These are phyloP conservation scores for Tylopilus balloui DNA, from an alignment of 768 basidiomycete species.

Conservation along the genomic window DNA sequence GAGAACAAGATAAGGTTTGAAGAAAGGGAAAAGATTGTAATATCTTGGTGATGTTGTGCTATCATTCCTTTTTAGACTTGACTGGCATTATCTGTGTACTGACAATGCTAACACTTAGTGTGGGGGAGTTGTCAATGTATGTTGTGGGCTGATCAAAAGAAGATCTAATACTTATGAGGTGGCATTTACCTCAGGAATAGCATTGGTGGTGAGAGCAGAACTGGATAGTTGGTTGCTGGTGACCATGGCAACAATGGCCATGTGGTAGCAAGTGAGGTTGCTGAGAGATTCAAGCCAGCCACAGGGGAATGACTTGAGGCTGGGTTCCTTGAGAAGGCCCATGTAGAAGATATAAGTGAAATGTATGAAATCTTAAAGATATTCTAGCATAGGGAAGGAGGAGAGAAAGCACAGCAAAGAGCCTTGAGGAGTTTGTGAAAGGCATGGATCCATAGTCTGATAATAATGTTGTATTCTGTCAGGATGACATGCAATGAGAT, in stretches of 20 bases:
- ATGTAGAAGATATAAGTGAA: conserved; percentile 96
- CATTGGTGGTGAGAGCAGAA: conserved; percentile 49
- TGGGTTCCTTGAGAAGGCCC: conserved; percentile 77
- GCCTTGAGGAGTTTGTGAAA: conserved; percentile 91
- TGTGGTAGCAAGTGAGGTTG: too few relatives aligned
- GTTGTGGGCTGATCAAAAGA: conserved; percentile 48
- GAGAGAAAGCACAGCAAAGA: conserved; percentile 77
- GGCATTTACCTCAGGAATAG: conserved; percentile 45
- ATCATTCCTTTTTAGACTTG: conserved; percentile 87
- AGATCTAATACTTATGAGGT: conserved; percentile 25
- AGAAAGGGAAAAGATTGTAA: too few relatives aligned
- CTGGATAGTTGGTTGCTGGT: too few relatives aligned
- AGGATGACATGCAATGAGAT: conserved; percentile 86
- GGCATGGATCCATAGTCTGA: conserved; percentile 85
- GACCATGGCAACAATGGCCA: too few relatives aligned
- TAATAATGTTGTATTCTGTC: conserved; percentile 92
- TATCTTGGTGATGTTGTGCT: conserved; percentile 81
- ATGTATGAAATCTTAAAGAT: conserved; percentile 90
- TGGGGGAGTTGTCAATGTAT: conserved; percentile 59
- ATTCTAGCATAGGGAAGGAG: conserved; percentile 68
- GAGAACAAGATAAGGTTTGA: too few relatives aligned
- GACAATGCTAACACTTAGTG: conserved; percentile 77
- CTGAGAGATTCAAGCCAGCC: conserved; percentile 52
- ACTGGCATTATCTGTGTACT: conserved; percentile 80
- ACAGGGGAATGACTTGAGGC: conserved; percentile 61